Percentiles rank a stretch among this genome's conserved stretches.
phyloP scores from a whole-genome alignment of 805 yeast genomes.

The Babjeviella inositovora region DNA sequence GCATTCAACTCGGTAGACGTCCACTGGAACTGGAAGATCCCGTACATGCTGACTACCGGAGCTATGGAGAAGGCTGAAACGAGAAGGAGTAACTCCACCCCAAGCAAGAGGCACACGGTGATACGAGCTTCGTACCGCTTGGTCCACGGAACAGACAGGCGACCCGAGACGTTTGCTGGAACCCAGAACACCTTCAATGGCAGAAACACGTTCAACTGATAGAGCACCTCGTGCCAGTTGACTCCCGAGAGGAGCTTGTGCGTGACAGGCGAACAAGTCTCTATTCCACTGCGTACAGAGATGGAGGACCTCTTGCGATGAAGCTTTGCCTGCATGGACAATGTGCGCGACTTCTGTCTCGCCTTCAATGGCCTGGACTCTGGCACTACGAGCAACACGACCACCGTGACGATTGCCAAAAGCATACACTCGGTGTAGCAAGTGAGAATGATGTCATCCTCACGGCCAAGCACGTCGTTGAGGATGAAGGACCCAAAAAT shows the following conservation, averaged over 20 bases:
- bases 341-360: slow-evolving; percentile 33
- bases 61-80: slow-evolving; percentile 21
- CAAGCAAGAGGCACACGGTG: slow-evolving; percentile 30
- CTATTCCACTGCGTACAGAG: too few species aligned
- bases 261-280: too few species aligned
- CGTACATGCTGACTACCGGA: slow-evolving; percentile 29
- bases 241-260: too few species aligned
- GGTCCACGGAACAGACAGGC: too few species aligned
- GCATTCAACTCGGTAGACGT: slow-evolving; percentile 35
- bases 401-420: slow-evolving; percentile 14
- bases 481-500: slow-evolving; percentile 28
- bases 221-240: too few species aligned
- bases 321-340: too few species aligned
- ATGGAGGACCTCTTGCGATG: too few species aligned
- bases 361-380: slow-evolving; percentile 51
- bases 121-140: slow-evolving; percentile 17
- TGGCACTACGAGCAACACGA: slow-evolving; percentile 24
- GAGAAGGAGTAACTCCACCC: slow-evolving; percentile 24
- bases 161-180: too few species aligned
- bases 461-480: slow-evolving; percentile 4
- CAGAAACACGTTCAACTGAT: too few species aligned
- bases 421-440: slow-evolving; percentile 10
- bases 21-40: slow-evolving; percentile 39
- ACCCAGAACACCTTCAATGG: slow-evolving; percentile 42
- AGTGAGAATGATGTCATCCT: slow-evolving; percentile 11